A percentile compares a stretch with the other conserved stretches of the same genome.
Conservation (phyloP, 2,329 filamentous ascomycete genomes). For the Diaporthe citri region DNA sequence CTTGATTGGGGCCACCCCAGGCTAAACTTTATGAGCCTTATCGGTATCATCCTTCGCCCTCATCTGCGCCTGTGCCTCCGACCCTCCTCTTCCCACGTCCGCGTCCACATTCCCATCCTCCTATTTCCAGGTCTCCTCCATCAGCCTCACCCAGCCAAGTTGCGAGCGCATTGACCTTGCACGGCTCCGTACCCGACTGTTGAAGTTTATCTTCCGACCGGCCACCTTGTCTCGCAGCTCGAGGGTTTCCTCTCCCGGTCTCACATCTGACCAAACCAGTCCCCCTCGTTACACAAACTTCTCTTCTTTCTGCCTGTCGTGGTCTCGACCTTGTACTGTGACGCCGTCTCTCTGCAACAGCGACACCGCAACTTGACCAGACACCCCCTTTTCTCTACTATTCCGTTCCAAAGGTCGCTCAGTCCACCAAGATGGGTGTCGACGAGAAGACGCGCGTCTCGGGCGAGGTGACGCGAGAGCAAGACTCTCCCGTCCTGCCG, state of each 20-base stretch:
- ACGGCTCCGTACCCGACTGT: conserved; percentile 11
- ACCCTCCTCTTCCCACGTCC: conserved; percentile 6
- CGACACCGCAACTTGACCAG: conserved; percentile 25
- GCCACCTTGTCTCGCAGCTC: conserved; percentile 19
- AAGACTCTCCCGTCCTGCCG: conserved; percentile 75
- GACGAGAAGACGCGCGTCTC: conserved; percentile 89
- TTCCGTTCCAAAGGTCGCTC: conserved; percentile 4
- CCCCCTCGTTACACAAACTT: conserved; percentile 39
- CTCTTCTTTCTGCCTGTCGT: conserved; percentile 12
- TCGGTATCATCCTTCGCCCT: conserved; percentile 20
- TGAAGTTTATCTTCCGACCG: conserved; percentile 28
- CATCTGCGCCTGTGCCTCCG: neutral
- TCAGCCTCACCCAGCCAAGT: neutral
- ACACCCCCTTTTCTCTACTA: conserved; percentile 3
- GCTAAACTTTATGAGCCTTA: conserved; percentile 33
- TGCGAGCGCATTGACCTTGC: conserved; percentile 29
- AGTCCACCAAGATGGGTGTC: conserved; percentile 65
- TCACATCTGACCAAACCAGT: conserved; percentile 32
- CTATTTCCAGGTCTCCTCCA: conserved; percentile 9
- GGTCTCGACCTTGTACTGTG: conserved; percentile 13
- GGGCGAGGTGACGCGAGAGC: conserved; percentile 77
- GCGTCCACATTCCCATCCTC: conserved; percentile 23
- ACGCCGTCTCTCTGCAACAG: conserved; percentile 1
- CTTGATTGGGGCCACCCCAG: conserved; percentile 13
- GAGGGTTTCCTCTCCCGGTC: conserved; percentile 5